Conservation (phyloP, 805 yeast species). For the Schizosaccharomyces lindneri region DNA sequence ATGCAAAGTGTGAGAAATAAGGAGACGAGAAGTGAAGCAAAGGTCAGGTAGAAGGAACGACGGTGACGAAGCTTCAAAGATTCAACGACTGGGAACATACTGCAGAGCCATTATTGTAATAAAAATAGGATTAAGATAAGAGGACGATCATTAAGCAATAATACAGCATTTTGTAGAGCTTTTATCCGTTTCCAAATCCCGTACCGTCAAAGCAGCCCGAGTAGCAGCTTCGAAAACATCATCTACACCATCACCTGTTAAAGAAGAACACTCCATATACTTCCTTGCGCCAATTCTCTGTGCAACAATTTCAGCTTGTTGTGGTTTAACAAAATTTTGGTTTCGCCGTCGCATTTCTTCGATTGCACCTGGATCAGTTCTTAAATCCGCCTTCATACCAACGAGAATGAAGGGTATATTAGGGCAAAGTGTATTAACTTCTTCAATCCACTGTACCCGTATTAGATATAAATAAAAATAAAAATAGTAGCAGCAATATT, state of each 20-base stretch:
- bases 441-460: conserved; percentile 42
- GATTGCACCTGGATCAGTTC: conserved; percentile 20
- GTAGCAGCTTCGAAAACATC: conserved; percentile 83
- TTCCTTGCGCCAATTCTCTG: conserved; percentile 56
- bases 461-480: background rate
- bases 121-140: too few relatives aligned
- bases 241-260: conserved; percentile 87
- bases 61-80: too few relatives aligned
- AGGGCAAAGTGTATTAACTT: conserved; percentile 60
- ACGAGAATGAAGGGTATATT: conserved; percentile 52
- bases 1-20: too few relatives aligned
- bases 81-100: too few relatives aligned
- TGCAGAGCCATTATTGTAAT: too few relatives aligned
- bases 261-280: conserved; percentile 70
- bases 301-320: conserved; percentile 41
- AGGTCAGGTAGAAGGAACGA: too few relatives aligned
- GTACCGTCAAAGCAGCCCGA: conserved; percentile 33
- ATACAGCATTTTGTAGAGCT: background rate
- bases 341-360: conserved; percentile 22
- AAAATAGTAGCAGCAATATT: background rate
- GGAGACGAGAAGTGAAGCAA: too few relatives aligned
- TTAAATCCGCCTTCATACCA: conserved; percentile 64
- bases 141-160: background rate
- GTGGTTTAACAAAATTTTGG: conserved; percentile 19
- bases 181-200: background rate